Conservation (phyloP, 208 protist species). For the Blechomonas ayalai region DNA sequence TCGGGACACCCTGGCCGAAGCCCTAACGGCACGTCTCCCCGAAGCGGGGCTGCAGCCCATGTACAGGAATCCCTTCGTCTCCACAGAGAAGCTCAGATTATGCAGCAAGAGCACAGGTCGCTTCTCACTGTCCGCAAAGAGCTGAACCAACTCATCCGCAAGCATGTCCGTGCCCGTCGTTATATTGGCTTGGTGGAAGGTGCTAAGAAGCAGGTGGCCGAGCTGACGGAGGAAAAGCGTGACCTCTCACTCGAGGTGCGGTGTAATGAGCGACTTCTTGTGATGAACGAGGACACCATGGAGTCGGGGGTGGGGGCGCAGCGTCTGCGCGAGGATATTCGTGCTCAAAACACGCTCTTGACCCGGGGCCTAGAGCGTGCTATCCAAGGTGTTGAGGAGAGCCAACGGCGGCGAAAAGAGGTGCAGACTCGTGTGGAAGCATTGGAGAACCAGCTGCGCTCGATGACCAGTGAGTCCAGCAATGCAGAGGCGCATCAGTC, state of each 20-base stretch:
- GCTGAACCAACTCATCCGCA: constrained; percentile 23
- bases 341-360: constrained; percentile 46
- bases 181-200: constrained; percentile 39
- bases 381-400: constrained; percentile 39
- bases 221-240: constrained; percentile 43
- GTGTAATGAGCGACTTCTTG: constrained; percentile 68
- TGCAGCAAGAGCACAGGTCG: constrained; percentile 36
- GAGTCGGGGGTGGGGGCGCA: constrained; percentile 25
- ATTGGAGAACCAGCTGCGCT: constrained; percentile 20
- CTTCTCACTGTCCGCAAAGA: constrained; percentile 27
- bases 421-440: constrained; percentile 26
- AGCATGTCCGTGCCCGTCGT: constrained; percentile 31
- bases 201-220: constrained; percentile 41
- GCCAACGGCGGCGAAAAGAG: constrained; percentile 35
- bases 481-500: constrained; percentile 2
- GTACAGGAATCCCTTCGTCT: constrained; percentile 27
- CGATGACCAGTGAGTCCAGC: constrained; percentile 9
- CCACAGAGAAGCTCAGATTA: constrained; percentile 29
- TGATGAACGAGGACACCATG: constrained; percentile 23
- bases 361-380: constrained; percentile 46
- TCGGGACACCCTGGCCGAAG: too few species aligned
- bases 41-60: background rate
- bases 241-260: constrained; percentile 51
- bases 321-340: constrained; percentile 56
- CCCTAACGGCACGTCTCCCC: background rate